Conservation (phyloP, 257 asterid species). For the Plantago ovata region DNA sequence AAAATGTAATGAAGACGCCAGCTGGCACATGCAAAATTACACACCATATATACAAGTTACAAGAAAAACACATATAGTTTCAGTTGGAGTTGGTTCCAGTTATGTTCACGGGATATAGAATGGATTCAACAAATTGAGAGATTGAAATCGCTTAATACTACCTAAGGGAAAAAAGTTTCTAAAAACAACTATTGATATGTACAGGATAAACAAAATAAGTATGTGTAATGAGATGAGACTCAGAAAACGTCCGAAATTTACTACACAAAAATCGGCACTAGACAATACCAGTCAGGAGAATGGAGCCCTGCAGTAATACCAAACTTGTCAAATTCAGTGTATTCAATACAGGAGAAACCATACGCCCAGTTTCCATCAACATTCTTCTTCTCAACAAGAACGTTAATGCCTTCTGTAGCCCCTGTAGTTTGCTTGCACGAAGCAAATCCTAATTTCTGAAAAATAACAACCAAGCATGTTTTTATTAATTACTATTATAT, state of each 20-base stretch:
- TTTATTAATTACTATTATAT: constrained; percentile 5
- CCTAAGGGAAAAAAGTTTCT: constrained; percentile 6
- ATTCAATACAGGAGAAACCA: constrained; percentile 92
- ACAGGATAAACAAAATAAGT: constrained; percentile 13
- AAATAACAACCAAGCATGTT: constrained; percentile 21
- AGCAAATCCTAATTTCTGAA: constrained; percentile 97
- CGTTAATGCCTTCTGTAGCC: constrained; percentile 99
- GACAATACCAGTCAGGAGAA: constrained; percentile 51
- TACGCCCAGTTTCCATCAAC: constrained; percentile 83
- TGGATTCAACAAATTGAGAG: not conserved
- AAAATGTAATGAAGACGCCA: too few relatives aligned
- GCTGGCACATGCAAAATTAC: too few relatives aligned
- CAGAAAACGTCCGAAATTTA: constrained; percentile 9
- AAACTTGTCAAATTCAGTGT: constrained; percentile 94
- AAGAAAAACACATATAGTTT: too few relatives aligned
- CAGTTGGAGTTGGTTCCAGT: not conserved
- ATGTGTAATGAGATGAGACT: too few relatives aligned
- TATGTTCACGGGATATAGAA: not conserved
- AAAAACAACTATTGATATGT: constrained; percentile 4
- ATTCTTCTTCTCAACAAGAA: constrained; percentile 75
- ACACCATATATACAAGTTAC: too few relatives aligned
- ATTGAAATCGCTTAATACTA: constrained; percentile 9
- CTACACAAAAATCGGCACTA: constrained; percentile 11
- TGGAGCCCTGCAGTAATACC: constrained; percentile 50
- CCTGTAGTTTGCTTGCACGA: constrained; percentile 74